Base-by-base conservation (phyloP, 208 protist genomes). In the Histomonas meleagridis region DNA sequence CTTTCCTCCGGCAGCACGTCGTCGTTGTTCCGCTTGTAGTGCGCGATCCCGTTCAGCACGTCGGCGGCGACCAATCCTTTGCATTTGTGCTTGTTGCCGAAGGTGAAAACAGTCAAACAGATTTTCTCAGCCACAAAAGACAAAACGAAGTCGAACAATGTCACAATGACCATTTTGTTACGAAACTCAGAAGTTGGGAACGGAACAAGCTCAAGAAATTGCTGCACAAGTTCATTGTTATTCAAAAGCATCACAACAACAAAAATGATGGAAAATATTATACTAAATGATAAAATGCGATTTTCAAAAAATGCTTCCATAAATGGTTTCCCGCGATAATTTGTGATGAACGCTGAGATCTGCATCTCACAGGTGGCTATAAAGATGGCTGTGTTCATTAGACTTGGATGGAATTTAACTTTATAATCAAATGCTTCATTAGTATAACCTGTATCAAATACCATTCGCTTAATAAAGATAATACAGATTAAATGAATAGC, bases 381-480 rank as follows among this genome's bases (percentile, higher is more conserved):
- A 28, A 51, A 81, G 40, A 81, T 81, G 2, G 43, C 70, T 51
- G 70, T 51, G 51, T 81, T 81, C 70, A 81, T 81, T 43, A 81
- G 51, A 51, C 7, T 23, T 51, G 70, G 70, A 51, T 32, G 12
- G 40, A 81, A 81, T 23, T 28, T 51, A 3, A 81, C 40, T 51
- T 81, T 81, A 16, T 48, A 81, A n/a, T 81, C 43, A 43, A 81
- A 81, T 51, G 18, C 23, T n/a, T 32, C 7, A 12, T 3, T 51
- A 51, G 1, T 35, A 81, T 81, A 81, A 51, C 70, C 70, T 32
- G 70, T 81, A 12, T 23, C 12, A 43, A 51, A 81, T 26, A 81
- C 70, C 10, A 81, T 14, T 1, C n/a, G 1, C 0, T 43, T 3
- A 51, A 23, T 35, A 10, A 51, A n/a, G 32, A 38, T n/a, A 23